Evolutionary conservation across 306 rosid genomes (phyloP).

Genomic region (Arachis stenosperma): DNA sequence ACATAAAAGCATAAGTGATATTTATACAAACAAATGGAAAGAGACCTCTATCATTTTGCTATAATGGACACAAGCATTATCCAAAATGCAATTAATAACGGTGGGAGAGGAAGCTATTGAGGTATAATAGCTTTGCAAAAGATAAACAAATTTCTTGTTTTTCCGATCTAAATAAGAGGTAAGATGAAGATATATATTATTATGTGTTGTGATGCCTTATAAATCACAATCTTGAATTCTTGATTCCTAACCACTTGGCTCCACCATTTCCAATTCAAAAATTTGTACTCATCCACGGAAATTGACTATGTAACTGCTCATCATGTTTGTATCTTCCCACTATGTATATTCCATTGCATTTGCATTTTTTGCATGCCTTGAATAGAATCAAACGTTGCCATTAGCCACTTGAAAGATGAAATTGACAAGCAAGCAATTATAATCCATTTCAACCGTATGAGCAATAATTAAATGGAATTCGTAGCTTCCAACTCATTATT

Average conservation of each 20-base stretch:
- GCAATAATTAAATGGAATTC: not conserved
- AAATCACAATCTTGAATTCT: not conserved
- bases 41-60: too few relatives aligned
- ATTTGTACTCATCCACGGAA: not conserved
- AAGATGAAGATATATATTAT: not conserved
- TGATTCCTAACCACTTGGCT: constrained; percentile 13
- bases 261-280: constrained; percentile 29
- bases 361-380: not conserved
- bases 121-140: too few relatives aligned
- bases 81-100: too few relatives aligned
- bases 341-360: not conserved
- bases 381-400: not conserved
- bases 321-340: not conserved
- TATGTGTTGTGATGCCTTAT: not conserved
- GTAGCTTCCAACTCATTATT: not conserved
- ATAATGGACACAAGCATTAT: too few relatives aligned
- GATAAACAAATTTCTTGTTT: too few relatives aligned
- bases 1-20: too few relatives aligned
- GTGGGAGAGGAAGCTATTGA: too few relatives aligned
- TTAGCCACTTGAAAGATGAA: constrained; percentile 19
- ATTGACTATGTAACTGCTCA: constrained; percentile 37
- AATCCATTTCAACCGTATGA: not conserved
- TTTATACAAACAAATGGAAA: too few relatives aligned
- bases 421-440: constrained; percentile 16
- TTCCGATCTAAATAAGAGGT: too few relatives aligned